Conservation (phyloP, 805 yeast genomes). For the Lipomyces sp. region DNA sequence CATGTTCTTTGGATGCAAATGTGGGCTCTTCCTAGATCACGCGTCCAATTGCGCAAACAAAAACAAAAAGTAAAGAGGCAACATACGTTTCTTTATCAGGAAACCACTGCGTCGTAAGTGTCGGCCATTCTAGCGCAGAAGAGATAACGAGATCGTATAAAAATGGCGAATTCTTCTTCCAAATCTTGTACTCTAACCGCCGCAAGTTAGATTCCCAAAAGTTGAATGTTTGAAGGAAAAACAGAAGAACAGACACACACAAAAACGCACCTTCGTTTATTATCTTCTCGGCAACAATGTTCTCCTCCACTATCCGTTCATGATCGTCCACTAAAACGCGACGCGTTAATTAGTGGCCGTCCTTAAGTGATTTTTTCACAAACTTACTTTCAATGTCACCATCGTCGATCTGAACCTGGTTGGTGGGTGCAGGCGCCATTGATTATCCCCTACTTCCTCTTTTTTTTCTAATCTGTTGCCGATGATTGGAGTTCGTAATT, state of each 20-base stretch:
- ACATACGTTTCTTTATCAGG: constrained; percentile 55
- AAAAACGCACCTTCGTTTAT: constrained; percentile 31
- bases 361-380: too few relatives aligned
- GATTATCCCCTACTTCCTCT: constrained; percentile 5
- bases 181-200: constrained; percentile 53
- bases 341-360: not conserved
- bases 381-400: constrained; percentile 31
- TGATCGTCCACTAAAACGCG: constrained; percentile 28
- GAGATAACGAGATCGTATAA: constrained; percentile 61
- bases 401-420: constrained; percentile 18
- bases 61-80: not conserved
- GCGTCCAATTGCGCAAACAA: not conserved
- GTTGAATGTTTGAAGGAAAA: too few relatives aligned
- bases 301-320: constrained; percentile 35
- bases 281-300: constrained; percentile 32
- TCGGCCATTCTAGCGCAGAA: constrained; percentile 66
- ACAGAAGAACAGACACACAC: too few relatives aligned
- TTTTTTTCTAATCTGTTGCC: not conserved
- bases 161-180: constrained; percentile 66
- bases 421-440: constrained; percentile 34
- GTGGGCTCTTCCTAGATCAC: not conserved
- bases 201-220: not conserved
- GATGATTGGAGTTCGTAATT: too few relatives aligned
- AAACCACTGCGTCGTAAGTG: constrained; percentile 63
- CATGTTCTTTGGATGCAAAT: not conserved